A percentile compares a stretch with the other conserved stretches of the same genome.
Evolutionary conservation across 352 stramenopile species (phyloP).

Genomic region (Pythium folliculosum): DNA sequence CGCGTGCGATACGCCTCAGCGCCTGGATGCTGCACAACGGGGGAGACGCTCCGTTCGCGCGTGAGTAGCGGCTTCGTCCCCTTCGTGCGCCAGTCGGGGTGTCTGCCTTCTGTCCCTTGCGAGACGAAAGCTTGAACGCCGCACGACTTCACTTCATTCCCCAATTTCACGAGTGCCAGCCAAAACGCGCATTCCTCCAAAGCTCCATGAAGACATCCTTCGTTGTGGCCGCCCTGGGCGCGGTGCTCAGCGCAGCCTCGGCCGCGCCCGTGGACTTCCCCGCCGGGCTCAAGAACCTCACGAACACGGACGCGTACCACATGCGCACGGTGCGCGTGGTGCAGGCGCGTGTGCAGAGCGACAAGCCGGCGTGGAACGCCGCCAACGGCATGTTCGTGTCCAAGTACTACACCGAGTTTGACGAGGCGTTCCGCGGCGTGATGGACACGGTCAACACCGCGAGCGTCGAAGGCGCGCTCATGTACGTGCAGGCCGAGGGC

Average conservation of each 20-base stretch:
- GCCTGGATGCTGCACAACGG: too few relatives aligned
- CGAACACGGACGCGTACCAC: constrained; percentile 48
- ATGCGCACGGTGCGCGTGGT: constrained; percentile 59
- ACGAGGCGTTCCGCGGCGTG: constrained; percentile 49
- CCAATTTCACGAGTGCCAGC: too few relatives aligned
- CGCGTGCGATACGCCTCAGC: too few relatives aligned
- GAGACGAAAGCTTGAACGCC: too few relatives aligned
- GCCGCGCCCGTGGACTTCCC: constrained; percentile 21
- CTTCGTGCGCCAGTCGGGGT: too few relatives aligned
- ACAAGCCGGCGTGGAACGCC: constrained; percentile 54
- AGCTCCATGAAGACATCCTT: constrained; percentile 23
- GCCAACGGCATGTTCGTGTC: constrained; percentile 42
- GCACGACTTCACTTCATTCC: too few relatives aligned
- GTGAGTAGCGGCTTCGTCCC: too few relatives aligned
- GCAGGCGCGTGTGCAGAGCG: constrained; percentile 61
- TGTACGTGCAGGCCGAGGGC: constrained; percentile 86
- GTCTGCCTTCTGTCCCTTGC: too few relatives aligned
- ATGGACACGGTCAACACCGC: constrained; percentile 87
- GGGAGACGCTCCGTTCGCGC: too few relatives aligned
- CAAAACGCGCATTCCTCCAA: neutral
- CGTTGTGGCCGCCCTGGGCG: neutral
- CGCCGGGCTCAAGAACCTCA: constrained; percentile 32
- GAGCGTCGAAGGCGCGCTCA: constrained; percentile 78
- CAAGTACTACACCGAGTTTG: constrained; percentile 51
- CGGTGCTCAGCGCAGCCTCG: neutral